A percentile compares a stretch with the other conserved stretches of the same genome.
Conservation (phyloP, 805 yeast genomes). For the Candida rishiriensis region DNA sequence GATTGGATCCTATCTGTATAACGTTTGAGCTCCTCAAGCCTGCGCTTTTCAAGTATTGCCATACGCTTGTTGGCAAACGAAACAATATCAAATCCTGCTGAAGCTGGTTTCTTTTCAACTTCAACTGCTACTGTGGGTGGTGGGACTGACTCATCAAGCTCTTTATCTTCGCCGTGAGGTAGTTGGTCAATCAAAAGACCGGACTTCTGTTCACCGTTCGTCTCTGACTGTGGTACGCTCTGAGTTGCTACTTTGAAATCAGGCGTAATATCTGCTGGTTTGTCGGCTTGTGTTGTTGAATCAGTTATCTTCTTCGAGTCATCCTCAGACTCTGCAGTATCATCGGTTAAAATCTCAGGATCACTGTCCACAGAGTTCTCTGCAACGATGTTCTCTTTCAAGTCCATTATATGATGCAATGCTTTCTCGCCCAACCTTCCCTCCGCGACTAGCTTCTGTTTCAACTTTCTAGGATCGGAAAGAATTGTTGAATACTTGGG, state of each 20-base stretch:
- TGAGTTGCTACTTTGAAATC: no score
- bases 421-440: conserved; percentile 79
- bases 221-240: background rate
- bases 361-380: conserved; percentile 10
- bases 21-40: conserved; percentile 30
- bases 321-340: conserved; percentile 2
- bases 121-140: conserved; percentile 3
- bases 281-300: background rate
- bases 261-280: background rate
- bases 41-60: conserved; percentile 31
- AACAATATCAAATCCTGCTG: conserved; percentile 46
- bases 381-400: conserved; percentile 14
- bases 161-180: conserved; percentile 1
- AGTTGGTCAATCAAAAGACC: background rate
- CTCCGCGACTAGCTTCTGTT: conserved; percentile 73
- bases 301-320: background rate
- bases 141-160: background rate
- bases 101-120: background rate
- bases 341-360: conserved; percentile 14
- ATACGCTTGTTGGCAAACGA: conserved; percentile 51
- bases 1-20: conserved; percentile 28
- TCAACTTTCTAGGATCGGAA: conserved; percentile 65
- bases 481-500: conserved; percentile 59
- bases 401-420: conserved; percentile 48
- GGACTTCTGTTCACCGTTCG: conserved; percentile 1